Evolutionary conservation across 805 yeast genomes (phyloP), one percentile per base, ranked within the genome.

Genomic region (Wickerhamiella allomyrinae): DNA sequence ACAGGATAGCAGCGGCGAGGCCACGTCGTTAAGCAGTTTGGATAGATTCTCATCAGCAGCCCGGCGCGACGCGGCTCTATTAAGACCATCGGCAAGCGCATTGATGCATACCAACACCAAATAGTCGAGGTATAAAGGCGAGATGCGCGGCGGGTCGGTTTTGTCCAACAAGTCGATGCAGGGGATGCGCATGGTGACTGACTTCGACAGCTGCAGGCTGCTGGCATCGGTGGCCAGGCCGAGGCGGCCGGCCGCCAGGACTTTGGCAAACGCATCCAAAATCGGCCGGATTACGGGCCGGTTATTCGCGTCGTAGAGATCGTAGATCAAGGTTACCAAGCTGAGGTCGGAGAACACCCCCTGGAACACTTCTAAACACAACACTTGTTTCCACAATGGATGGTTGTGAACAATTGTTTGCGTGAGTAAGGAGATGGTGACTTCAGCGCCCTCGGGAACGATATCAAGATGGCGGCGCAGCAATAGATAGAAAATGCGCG

Each of bases 91-190:
- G 3, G 84, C 69, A 17, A 78, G 63, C 2, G 70, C 57, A 39
- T 69, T 67, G 2, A 77, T 51, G 29, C 78, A 68, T 13, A 66
- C 65, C 39, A 77, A 62, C 0, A 81, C 67, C 25, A 89, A 65
- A 55, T 66, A 73, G 39, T 73, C 63, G 1, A 74, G 58, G 45
- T 91, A 87, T 0, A 79, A 70, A 5, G 65, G 65, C 2, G 91
- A 82, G 2, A 69, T 62, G 1, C 65, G 53, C 0, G 95, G 95
- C 0, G 95, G 77, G 21, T 82, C 93, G 0, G 64, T 51, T 53
- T 86, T 86, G 55, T 89, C 97, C 20, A 91, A 66, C 41, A 78
- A 71, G 43, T 89, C 95, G 23, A 87, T 65, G 43, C 76, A 70
- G 11, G 76, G 62, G 0, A 77, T 66, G 49, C 43, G 43, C 38